Evolutionary conservation across 306 rosid species (phyloP).

Genomic region (Dryas drummondii): DNA sequence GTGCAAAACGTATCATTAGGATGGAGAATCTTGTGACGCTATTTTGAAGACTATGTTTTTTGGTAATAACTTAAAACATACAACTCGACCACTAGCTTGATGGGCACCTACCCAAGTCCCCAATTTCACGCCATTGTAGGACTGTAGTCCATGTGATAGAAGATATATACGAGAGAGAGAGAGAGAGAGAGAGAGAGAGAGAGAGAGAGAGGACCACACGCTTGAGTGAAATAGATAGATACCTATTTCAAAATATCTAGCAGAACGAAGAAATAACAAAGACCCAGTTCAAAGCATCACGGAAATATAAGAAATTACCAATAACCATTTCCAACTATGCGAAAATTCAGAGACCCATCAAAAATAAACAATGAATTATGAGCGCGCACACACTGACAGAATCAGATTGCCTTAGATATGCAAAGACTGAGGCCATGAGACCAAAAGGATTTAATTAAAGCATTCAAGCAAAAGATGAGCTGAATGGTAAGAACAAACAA

Average conservation of each 20-base stretch:
- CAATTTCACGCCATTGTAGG: slow-evolving; percentile 41
- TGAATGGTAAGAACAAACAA: slow-evolving; percentile 1
- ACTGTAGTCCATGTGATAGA: neutral
- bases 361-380: neutral
- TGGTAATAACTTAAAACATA: slow-evolving; percentile 34
- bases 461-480: neutral
- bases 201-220: slow-evolving; percentile 24
- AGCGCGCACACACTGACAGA: neutral
- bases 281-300: slow-evolving; percentile 32
- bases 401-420: slow-evolving; percentile 16
- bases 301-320: neutral
- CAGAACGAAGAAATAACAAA: slow-evolving; percentile 16
- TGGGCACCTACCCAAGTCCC: slow-evolving; percentile 40
- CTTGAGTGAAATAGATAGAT: slow-evolving; percentile 17
- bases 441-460: neutral
- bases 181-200: slow-evolving; percentile 11
- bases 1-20: neutral
- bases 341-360: slow-evolving; percentile 13
- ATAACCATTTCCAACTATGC: slow-evolving; percentile 14
- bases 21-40: slow-evolving; percentile 1
- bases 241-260: slow-evolving; percentile 10
- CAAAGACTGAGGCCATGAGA: neutral
- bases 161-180: too few species aligned
- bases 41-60: slow-evolving; percentile 13
- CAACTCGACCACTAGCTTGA: slow-evolving; percentile 44